Conservation (phyloP, 192 early-diverging fungal species). For the Coemansia sp. region DNA sequence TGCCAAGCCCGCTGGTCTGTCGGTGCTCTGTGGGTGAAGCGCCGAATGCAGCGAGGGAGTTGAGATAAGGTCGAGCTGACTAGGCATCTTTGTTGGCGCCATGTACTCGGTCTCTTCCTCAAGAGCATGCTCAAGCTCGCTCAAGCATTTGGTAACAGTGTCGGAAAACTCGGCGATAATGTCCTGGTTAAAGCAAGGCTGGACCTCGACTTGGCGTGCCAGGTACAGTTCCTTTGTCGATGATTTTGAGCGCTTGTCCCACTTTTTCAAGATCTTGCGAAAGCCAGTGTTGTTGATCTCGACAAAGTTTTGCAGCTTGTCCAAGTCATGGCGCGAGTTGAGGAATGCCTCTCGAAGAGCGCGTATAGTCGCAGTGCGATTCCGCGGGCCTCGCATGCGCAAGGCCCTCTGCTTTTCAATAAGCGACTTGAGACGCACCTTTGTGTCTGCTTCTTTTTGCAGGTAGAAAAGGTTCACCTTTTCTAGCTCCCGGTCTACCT, state of each 20-base stretch:
- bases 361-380: conserved; percentile 59
- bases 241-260: conserved; percentile 98
- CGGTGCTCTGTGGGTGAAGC: conserved; percentile 8
- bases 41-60: conserved; percentile 33
- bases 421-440: conserved; percentile 81
- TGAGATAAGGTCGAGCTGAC: conserved; percentile 30
- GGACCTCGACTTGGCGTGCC: conserved; percentile 94
- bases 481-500: conserved; percentile 95
- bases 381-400: conserved; percentile 55
- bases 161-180: conserved; percentile 89
- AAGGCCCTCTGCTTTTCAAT: conserved; percentile 75
- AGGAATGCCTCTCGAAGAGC: conserved; percentile 86
- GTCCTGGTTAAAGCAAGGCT: conserved; percentile 96
- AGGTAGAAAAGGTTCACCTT: conserved; percentile 97
- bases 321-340: conserved; percentile 89
- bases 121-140: conserved; percentile 71
- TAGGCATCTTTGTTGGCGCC: conserved; percentile 19
- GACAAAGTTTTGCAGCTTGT: conserved; percentile 98
- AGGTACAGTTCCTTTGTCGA: conserved; percentile 98
- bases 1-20: not conserved
- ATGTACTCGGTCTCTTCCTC: conserved; percentile 42
- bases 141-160: conserved; percentile 64
- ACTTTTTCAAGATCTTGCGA: conserved; percentile 99
- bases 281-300: conserved; percentile 96
- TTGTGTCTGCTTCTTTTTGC: conserved; percentile 93